Conservation (phyloP, 164 flowering plant genomes). For the Tetrastigma voinierianum region DNA sequence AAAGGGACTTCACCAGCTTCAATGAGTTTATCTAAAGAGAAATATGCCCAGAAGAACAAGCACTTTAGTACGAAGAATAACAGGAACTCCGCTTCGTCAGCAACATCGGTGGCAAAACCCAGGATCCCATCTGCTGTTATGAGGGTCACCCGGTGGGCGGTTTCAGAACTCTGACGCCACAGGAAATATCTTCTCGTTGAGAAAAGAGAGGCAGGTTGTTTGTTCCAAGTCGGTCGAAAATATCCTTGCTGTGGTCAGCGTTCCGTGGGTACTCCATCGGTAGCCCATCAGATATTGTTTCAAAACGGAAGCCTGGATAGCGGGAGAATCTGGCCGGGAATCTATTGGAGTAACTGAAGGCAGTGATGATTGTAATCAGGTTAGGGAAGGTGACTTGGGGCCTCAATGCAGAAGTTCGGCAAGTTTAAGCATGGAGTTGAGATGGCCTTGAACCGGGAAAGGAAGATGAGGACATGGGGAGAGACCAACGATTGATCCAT, state of each 20-base stretch:
- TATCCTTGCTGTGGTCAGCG: conserved; percentile 4
- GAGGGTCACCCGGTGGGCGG: too few species aligned
- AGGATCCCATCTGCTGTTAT: too few species aligned
- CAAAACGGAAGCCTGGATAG: too few species aligned
- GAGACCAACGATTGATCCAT: too few species aligned
- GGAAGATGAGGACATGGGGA: conserved; percentile 25
- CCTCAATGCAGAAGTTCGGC: conserved; percentile 12
- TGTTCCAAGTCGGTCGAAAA: conserved; percentile 6
- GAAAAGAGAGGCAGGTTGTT: conserved; percentile 18
- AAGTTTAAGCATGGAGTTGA: too few species aligned
- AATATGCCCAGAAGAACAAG: conserved; percentile 37
- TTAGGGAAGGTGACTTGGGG: conserved; percentile 28
- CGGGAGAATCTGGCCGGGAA: too few species aligned
- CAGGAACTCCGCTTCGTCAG: conserved; percentile 35
- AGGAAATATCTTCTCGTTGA: conserved; percentile 27
- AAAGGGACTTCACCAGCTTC: conserved; percentile 36
- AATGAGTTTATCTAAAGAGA: conserved; percentile 26
- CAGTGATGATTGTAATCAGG: conserved; percentile 18
- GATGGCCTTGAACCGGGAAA: too few species aligned
- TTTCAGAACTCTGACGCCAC: neutral
- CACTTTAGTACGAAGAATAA: conserved; percentile 38
- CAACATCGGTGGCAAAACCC: conserved; percentile 35
- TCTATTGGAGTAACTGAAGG: conserved; percentile 20
- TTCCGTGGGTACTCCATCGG: conserved; percentile 25
- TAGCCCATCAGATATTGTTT: too few species aligned